Conservation (phyloP, 164 flowering plant genomes). For the Piper longum region DNA sequence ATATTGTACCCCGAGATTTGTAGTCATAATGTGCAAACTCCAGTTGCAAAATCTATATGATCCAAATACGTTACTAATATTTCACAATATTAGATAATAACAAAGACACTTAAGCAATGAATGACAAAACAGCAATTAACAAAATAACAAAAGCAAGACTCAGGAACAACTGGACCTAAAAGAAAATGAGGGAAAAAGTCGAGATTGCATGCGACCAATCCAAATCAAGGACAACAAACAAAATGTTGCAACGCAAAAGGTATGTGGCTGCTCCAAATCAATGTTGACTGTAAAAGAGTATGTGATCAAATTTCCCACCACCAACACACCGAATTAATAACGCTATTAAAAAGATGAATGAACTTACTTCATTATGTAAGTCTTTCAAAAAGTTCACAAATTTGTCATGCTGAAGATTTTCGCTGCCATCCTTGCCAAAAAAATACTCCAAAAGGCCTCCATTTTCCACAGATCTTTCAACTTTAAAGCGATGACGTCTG, state of each 20-base stretch:
- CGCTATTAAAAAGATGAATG: background rate
- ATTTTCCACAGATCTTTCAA: conserved; percentile 55
- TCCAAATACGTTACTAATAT: background rate
- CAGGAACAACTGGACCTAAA: too few species aligned
- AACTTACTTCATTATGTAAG: conserved; percentile 63
- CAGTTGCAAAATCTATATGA: conserved; percentile 50
- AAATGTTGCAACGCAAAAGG: background rate
- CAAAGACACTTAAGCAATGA: too few species aligned
- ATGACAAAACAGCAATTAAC: too few species aligned
- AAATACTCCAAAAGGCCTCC: conserved; percentile 82
- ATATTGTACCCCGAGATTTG: conserved; percentile 53
- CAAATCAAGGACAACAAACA: background rate
- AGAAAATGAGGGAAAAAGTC: too few species aligned
- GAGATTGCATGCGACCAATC: too few species aligned
- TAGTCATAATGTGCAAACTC: conserved; percentile 89
- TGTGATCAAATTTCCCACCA: background rate
- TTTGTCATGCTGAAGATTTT: conserved; percentile 42
- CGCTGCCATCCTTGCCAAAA: conserved; percentile 78
- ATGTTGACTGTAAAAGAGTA: background rate
- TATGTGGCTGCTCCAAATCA: background rate
- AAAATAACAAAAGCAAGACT: too few species aligned
- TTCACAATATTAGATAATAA: background rate
- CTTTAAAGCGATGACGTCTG: conserved; percentile 41
- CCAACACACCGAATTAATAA: background rate
- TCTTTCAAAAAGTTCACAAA: conserved; percentile 63